Evolutionary conservation across 2,329 filamentous ascomycete genomes (phyloP).

Genomic region (Pseudocercospora eumusae): DNA sequence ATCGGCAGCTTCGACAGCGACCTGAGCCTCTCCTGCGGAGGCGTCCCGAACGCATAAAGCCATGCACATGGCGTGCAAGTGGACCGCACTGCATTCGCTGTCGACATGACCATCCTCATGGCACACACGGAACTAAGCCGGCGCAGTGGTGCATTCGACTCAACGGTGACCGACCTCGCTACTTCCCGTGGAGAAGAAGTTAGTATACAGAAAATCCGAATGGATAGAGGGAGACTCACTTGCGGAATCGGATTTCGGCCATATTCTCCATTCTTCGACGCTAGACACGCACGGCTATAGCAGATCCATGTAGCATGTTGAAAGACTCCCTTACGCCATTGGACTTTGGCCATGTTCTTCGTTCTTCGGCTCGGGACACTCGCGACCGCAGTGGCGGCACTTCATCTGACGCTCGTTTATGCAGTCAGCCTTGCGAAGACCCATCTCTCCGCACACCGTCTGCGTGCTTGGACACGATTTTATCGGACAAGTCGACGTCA

Average conservation of each 20-base stretch:
- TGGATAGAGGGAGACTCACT: conserved; percentile 40
- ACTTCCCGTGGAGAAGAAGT: too few relatives aligned
- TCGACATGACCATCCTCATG: conserved; percentile 58
- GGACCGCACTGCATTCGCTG: conserved; percentile 59
- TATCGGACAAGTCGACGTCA: conserved; percentile 26
- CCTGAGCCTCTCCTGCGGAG: conserved; percentile 59
- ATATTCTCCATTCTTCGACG: too few relatives aligned
- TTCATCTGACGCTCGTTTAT: conserved; percentile 55
- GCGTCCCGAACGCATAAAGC: conserved; percentile 40
- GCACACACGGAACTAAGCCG: conserved; percentile 63
- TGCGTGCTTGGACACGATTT: conserved; percentile 37
- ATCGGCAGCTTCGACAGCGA: conserved; percentile 54
- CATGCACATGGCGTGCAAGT: conserved; percentile 59
- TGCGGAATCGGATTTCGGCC: too few relatives aligned
- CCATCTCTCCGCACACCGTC: conserved; percentile 32
- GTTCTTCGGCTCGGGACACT: too few relatives aligned
- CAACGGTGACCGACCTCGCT: conserved; percentile 61
- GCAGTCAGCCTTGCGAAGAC: conserved; percentile 66
- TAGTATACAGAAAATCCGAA: too few relatives aligned
- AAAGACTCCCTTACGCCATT: too few relatives aligned
- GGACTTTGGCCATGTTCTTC: too few relatives aligned
- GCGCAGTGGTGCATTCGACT: conserved; percentile 64
- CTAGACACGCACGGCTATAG: too few relatives aligned
- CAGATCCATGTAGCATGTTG: too few relatives aligned
- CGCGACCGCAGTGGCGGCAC: conserved; percentile 55